Percentiles rank a stretch among this genome's conserved stretches.
These are phyloP conservation scores for Cephalotrichum gorgonifer DNA, from an alignment of 2,329 filamentous ascomycete genomes.

Conservation along the genomic window DNA sequence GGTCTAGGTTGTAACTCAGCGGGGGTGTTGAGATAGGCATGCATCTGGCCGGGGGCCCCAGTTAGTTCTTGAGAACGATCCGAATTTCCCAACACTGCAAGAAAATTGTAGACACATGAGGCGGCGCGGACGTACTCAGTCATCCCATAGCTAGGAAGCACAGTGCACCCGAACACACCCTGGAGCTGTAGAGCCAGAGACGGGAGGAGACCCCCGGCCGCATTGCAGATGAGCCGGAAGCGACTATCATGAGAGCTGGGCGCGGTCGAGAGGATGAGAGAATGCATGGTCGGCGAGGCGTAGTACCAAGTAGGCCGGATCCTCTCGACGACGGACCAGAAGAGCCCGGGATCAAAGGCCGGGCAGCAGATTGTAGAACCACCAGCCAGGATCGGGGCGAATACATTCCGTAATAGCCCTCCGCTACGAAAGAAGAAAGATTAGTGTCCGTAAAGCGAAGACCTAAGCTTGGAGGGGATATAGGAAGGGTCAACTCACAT, in stretches of 20 bases:
- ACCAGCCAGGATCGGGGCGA: conserved; percentile 42
- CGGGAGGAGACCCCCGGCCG: conserved; percentile 41
- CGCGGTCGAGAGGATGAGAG: conserved; percentile 38
- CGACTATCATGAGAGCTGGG: conserved; percentile 24
- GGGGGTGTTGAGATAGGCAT: conserved; percentile 48
- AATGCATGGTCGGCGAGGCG: conserved; percentile 46
- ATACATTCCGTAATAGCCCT: conserved; percentile 42
- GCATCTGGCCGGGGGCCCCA: conserved; percentile 20
- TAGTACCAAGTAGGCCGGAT: conserved; percentile 45
- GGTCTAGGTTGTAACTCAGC: conserved; percentile 38
- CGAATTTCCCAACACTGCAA: no score
- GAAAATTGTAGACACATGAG: no score
- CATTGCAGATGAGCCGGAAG: conserved; percentile 45
- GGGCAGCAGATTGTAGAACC: conserved; percentile 43
- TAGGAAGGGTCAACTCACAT: conserved; percentile 26
- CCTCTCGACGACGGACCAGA: conserved; percentile 42
- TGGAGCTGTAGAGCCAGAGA: conserved; percentile 36
- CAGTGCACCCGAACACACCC: conserved; percentile 37
- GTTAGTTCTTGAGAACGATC: no score
- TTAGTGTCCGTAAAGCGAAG: not conserved
- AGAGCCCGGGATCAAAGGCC: conserved; percentile 42
- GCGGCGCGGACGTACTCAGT: conserved; percentile 36
- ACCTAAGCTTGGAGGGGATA: no score
- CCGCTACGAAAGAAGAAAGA: conserved; percentile 20
- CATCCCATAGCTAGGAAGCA: conserved; percentile 49